Percentiles rank a stretch among this genome's conserved stretches.
Evolutionary conservation across 2,329 filamentous ascomycete species (phyloP).

Genomic region (Blastomyces gilchristii): DNA sequence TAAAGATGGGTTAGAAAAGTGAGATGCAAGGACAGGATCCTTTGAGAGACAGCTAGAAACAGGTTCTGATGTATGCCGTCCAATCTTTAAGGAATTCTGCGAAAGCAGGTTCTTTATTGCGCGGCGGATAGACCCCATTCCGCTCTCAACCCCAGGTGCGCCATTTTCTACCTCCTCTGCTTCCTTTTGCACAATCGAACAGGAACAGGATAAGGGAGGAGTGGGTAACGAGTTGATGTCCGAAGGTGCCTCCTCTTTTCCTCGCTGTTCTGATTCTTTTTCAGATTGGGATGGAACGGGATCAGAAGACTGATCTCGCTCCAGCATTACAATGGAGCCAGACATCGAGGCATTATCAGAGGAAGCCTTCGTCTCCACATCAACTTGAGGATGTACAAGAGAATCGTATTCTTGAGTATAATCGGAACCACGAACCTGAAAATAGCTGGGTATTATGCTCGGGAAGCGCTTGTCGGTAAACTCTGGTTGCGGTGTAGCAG

Average conservation of each 20-base stretch:
- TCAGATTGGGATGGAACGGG: constrained; percentile 22
- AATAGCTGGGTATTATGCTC: constrained; percentile 89
- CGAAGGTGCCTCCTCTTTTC: constrained; percentile 22
- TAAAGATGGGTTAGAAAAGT: constrained; percentile 58
- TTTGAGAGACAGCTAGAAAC: constrained; percentile 57
- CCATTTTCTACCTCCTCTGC: constrained; percentile 33
- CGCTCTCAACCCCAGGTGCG: constrained; percentile 29
- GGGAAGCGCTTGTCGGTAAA: constrained; percentile 89
- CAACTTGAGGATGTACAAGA: constrained; percentile 19
- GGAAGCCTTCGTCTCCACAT: constrained; percentile 20
- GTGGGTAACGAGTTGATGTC: constrained; percentile 32
- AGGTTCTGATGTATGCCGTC: constrained; percentile 37
- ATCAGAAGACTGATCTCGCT: constrained; percentile 28
- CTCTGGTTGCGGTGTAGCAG: constrained; percentile 82
- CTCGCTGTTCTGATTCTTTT: constrained; percentile 17
- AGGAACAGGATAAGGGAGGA: constrained; percentile 35
- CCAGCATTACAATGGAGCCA: constrained; percentile 35
- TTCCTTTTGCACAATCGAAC: constrained; percentile 36
- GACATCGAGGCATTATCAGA: constrained; percentile 26
- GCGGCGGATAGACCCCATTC: constrained; percentile 34
- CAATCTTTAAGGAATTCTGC: constrained; percentile 26
- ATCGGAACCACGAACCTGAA: constrained; percentile 76
- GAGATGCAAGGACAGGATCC: constrained; percentile 54
- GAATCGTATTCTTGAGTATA: constrained; percentile 21
- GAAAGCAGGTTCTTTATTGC: constrained; percentile 37